Conservation (phyloP, 2,329 filamentous ascomycete species). For the Pseudodiploospora longispora region DNA sequence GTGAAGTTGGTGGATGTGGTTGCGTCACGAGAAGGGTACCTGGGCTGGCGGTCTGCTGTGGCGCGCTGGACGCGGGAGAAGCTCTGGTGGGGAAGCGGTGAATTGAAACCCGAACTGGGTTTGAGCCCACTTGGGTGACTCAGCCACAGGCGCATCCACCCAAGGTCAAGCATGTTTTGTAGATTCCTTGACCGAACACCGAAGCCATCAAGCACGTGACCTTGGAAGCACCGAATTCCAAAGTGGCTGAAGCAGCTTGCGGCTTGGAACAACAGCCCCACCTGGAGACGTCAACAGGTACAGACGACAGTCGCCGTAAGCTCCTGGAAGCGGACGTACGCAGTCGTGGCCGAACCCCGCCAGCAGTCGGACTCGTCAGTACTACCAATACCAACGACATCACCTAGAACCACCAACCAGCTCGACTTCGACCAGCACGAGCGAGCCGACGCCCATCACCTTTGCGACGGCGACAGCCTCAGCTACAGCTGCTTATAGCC, state of each 20-base stretch:
- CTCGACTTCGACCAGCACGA: not conserved
- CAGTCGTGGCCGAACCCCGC: conserved; percentile 5
- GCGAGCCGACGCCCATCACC: not conserved
- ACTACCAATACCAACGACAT: not conserved
- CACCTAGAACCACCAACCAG: not conserved
- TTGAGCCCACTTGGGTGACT: no score
- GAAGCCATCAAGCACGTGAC: no score
- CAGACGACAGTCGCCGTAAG: no score
- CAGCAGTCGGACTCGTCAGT: not conserved
- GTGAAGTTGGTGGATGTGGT: conserved; percentile 9
- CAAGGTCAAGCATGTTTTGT: no score
- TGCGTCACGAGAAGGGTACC: conserved; percentile 27
- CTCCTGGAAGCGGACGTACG: not conserved
- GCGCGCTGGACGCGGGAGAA: no score
- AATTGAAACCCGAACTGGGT: no score
- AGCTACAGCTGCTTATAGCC: conserved; percentile 1
- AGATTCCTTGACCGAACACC: no score
- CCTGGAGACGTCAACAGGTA: conserved; percentile 6
- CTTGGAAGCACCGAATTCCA: no score
- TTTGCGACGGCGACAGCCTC: conserved; percentile 4
- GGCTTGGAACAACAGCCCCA: conserved; percentile 2
- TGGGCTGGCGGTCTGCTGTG: conserved; percentile 8
- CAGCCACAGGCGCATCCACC: no score
- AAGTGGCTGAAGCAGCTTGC: not conserved
- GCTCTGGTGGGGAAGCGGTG: no score